Evolutionary conservation across 805 yeast species (phyloP), one percentile per base, ranked within the genome.

Genomic region (Schizosaccharomyces osmophilus): DNA sequence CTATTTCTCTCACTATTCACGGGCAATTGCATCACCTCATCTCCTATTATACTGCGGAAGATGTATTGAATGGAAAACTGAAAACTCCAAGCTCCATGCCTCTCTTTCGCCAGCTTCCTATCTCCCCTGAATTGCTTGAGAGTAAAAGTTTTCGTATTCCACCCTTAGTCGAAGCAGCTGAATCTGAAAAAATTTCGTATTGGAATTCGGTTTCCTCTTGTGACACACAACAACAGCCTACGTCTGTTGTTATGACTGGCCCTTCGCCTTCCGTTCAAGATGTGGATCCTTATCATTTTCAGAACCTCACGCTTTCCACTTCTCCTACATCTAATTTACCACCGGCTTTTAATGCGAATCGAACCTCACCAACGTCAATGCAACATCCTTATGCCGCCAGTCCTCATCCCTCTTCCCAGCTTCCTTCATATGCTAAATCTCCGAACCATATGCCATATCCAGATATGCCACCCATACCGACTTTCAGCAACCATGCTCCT

Each of bases 41-140:
- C 2, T 81, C 89, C 8, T 89, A 89, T 71, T 89, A 87, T 69
- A 74, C 79, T 39, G 83, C 87, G 0, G 79, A 79, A 24, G 95
- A 89, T 69, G 93, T 87, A 3, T 68, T 79, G 61, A 73, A 74
- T 42, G 82, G 82, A 4, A 73, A 72, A 51, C 73, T 88, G 58
- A 67, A 70, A 0, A 73, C 82, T 31, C 95, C 95, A 0, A 73
- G 80, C 4, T 78, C 78, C 51, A 71, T 78, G 6, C 75, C 78
- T 6, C 66, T 68, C 22, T 75, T 86, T 62, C 77, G 77, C 63
- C 77, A 79, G 63, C 64, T 80, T 0, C 70, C 70, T 19, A 75
- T 74, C 57, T 64, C 70, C 55, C 70, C 71, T 5, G 75, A 73
- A 62, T 67, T 73, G 26, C 67, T 68, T 31, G 67, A 67, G 60